Conservation (phyloP, 345 rosid species). For the Turritis glabra region DNA sequence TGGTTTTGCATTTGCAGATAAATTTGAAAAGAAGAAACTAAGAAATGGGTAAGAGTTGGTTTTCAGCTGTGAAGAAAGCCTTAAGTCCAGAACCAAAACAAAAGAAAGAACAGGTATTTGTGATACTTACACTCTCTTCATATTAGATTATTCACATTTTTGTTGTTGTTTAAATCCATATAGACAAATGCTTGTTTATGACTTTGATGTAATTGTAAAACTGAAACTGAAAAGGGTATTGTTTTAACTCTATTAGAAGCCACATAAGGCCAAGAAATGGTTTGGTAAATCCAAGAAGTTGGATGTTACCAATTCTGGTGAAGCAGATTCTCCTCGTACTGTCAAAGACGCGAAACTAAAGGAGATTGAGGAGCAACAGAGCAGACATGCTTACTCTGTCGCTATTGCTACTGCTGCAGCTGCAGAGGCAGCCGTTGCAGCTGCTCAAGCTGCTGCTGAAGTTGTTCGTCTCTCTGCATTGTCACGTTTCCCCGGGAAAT, state of each 20-base stretch:
- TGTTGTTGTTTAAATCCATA: not conserved
- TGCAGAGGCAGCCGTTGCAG: slow-evolving; percentile 64
- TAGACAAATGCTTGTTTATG: slow-evolving; percentile 1
- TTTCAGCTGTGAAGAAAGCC: slow-evolving; percentile 72
- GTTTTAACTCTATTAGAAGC: slow-evolving; percentile 36
- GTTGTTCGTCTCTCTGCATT: slow-evolving; percentile 57
- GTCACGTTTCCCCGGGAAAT: slow-evolving; percentile 54
- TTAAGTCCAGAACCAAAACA: slow-evolving; percentile 55
- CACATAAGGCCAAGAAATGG: slow-evolving; percentile 57
- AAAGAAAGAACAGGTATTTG: slow-evolving; percentile 50
- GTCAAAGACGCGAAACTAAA: slow-evolving; percentile 45
- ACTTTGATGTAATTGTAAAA: not conserved
- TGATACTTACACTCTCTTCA: not conserved
- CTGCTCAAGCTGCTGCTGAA: slow-evolving; percentile 66
- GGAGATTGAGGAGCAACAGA: slow-evolving; percentile 57
- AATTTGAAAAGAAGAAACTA: not conserved
- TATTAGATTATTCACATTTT: not conserved
- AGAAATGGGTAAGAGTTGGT: slow-evolving; percentile 86
- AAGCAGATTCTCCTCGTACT: slow-evolving; percentile 33
- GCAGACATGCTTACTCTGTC: slow-evolving; percentile 62
- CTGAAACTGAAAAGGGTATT: slow-evolving; percentile 5
- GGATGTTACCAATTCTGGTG: slow-evolving; percentile 38
- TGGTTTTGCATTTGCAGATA: slow-evolving; percentile 17
- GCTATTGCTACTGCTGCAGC: slow-evolving; percentile 70
- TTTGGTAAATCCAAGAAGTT: slow-evolving; percentile 50